Evolutionary conservation across 208 protist genomes (phyloP), one percentile per base, ranked within the genome.

Genomic region (Plasmodiophora brassicae): DNA sequence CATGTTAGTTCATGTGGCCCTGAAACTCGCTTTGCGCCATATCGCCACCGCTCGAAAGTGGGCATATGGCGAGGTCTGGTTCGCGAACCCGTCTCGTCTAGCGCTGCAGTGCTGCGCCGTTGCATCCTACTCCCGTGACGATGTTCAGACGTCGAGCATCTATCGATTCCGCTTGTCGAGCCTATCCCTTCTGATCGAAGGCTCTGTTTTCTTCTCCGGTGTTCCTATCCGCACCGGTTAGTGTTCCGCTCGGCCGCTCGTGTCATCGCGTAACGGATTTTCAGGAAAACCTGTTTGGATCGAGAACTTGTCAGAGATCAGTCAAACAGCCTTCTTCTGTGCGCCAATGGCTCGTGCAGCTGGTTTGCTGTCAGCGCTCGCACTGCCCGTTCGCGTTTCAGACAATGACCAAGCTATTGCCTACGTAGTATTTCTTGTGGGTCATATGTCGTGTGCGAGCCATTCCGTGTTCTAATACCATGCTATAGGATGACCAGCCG

Each of bases 241-340:
- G 50, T 25, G 25, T 57, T 14, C n/a, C 14, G 32, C 65, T 44
- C n/a, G 20, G n/a, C 5, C 41, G 5, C 20, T 78, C 65, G 65
- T 36, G 41, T 44, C 65, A 5, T 78, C 65, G 32, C 32, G 41
- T 32, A 14, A 5, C 32, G n/a, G 5, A n/a, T 5, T 32, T 32
- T 78, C n/a, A 78, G 65, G 65, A 14, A 78, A 78, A 78, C 41
- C 65, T 5, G n/a, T 78, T 36, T 78, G 65, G 65, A 78, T 78
- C 5, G 65, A 78, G 65, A 38, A 78, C 41, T 38, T 78, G 14
- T 8, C 10, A 5, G 14, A n/a, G 14, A 78, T 78, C 5, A 32
- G 14, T 5, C 65, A 78, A 78, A 5, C 65, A 5, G 65, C 41
- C 20, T 78, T 36, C n/a, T 78, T 78, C 41, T 78, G 14, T 5